These are phyloP conservation scores for Cryptosporidium sp. DNA, from an alignment of 169 alveolate genomes.

Conservation along the genomic window DNA sequence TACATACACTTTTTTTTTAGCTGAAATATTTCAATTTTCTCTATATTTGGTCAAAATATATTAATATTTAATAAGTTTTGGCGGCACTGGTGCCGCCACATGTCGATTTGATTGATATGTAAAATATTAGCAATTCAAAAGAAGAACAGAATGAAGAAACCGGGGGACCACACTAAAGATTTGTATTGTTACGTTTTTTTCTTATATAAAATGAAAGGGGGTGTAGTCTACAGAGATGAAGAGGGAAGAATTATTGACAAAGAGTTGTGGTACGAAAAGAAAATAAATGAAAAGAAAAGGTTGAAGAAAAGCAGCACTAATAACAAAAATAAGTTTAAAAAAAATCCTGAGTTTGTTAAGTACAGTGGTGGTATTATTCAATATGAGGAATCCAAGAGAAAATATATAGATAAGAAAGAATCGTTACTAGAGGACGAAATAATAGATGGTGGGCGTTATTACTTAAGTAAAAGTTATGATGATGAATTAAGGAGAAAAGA, in stretches of 20 bases:
- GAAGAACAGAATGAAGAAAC: background rate
- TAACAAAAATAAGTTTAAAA: background rate
- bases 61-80: background rate
- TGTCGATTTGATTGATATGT: background rate
- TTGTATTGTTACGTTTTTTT: background rate
- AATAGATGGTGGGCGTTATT: slow-evolving; percentile 38
- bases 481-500: slow-evolving; percentile 44
- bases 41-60: background rate
- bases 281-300: background rate
- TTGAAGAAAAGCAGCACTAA: background rate
- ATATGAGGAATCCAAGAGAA: background rate
- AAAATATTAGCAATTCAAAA: background rate
- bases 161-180: background rate
- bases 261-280: slow-evolving; percentile 46
- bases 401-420: background rate
- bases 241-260: slow-evolving; percentile 29
- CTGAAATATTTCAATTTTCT: no score
- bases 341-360: slow-evolving; percentile 17
- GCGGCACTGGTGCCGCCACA: slow-evolving; percentile 1
- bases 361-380: slow-evolving; percentile 53
- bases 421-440: background rate
- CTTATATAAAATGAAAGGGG: background rate
- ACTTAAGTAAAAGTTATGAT: slow-evolving; percentile 9
- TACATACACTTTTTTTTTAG: no score
- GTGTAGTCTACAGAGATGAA: slow-evolving; percentile 18